Base-by-base conservation (phyloP, 225 moss, liverwort and hornwort species). In the Pseudisothecium myosuroides region DNA sequence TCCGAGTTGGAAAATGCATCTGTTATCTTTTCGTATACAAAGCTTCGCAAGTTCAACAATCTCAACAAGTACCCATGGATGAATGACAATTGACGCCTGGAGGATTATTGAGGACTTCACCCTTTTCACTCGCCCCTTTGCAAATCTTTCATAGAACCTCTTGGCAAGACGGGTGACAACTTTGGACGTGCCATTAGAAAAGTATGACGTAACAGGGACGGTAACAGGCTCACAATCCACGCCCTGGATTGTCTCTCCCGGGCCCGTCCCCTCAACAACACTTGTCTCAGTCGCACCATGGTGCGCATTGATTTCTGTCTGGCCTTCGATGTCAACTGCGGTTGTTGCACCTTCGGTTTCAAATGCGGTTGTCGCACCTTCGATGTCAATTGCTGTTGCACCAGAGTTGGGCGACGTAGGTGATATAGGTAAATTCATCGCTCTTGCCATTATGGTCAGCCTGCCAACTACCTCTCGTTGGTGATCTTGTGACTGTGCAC, bases 111-210 rank as follows among this genome's bases (percentile, higher is more conserved):
- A 92, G 23, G 80, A 85, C 52, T 62, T 92, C 4, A 43, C 45
- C 60, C 37, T 32, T 15, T 67, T 68, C 34, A 54, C 23, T 39
- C 0, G 9, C 22, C 41, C 65, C 2, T 23, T 43, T 47, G 9
- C n/a, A 60, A 32, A 3, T 2, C 4, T 65, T 5, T 8, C 21
- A 3, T 34, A 43, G 0, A 83, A 1, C 13, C 1, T 7, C 12
- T 62, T 80, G 18, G 31, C 10, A 19, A 7, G 62, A n/a, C 21
- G 24, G 26, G 28, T 41, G 29, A 43, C 36, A 69, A 11, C 13
- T 47, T 7, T 31, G 7, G 83, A 8, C 8, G 47, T 83, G 24
- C 4, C 29, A 28, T 56, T 31, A 18, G 63, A n/a, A 71, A 69
- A 84, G 50, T 29, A 81, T 14, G 73, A 17, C 2, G 69, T 89